Evolutionary conservation across 2,329 filamentous ascomycete species (phyloP).

Genomic region (Teratosphaeria gauchensis): DNA sequence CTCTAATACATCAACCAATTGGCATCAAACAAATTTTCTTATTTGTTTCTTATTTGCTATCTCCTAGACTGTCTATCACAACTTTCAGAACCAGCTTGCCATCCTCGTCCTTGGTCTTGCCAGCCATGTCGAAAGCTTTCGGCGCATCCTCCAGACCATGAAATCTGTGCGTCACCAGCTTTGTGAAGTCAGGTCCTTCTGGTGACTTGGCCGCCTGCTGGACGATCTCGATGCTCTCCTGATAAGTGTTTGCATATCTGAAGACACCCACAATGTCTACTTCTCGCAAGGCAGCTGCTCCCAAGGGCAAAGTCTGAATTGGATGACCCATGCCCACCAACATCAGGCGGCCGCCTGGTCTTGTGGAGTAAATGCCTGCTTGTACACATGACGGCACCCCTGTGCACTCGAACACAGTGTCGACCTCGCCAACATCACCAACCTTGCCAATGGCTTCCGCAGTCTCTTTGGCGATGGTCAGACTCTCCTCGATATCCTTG

Average conservation of each 20-base stretch:
- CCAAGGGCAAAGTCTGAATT: constrained; percentile 63
- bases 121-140: constrained; percentile 60
- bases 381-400: constrained; percentile 68
- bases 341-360: constrained; percentile 61
- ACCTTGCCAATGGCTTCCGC: constrained; percentile 34
- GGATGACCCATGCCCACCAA: constrained; percentile 74
- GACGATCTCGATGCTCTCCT: constrained; percentile 56
- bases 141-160: constrained; percentile 53
- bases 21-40: background rate
- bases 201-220: constrained; percentile 32
- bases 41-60: background rate
- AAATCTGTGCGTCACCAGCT: constrained; percentile 65
- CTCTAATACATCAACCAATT: background rate
- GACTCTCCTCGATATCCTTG: constrained; percentile 44
- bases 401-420: constrained; percentile 66
- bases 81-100: constrained; percentile 66
- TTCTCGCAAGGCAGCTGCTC: constrained; percentile 62
- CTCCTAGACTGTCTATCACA: constrained; percentile 31
- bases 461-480: constrained; percentile 42
- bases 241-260: constrained; percentile 67
- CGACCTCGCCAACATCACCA: constrained; percentile 45
- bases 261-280: constrained; percentile 72
- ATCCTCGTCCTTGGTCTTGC: constrained; percentile 56
- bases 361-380: constrained; percentile 61
- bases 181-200: constrained; percentile 53